A percentile compares a stretch with the other conserved stretches of the same genome.
These are phyloP conservation scores for Ophiostoma montium DNA, from an alignment of 2,329 filamentous ascomycete genomes.

Conservation along the genomic window DNA sequence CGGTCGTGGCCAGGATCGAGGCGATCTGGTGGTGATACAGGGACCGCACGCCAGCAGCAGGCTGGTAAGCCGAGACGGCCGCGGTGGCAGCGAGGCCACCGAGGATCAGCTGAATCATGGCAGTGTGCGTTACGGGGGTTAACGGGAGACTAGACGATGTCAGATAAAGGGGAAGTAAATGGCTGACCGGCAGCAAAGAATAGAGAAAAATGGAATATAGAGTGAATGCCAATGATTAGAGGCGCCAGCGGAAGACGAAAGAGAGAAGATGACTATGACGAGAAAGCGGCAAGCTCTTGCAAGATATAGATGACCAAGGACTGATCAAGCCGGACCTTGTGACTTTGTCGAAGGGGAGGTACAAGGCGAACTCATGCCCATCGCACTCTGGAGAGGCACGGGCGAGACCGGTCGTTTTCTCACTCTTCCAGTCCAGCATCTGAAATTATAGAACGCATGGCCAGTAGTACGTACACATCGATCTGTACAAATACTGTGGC, in stretches of 20 bases:
- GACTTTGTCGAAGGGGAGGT: too few species aligned
- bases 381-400: too few species aligned
- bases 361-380: too few species aligned
- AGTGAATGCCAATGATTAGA: conserved; percentile 5
- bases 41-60: conserved; percentile 10
- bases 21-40: conserved; percentile 15
- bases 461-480: neutral
- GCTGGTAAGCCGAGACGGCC: conserved; percentile 18
- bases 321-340: too few species aligned
- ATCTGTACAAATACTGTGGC: neutral
- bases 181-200: conserved; percentile 19
- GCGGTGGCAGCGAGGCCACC: conserved; percentile 20
- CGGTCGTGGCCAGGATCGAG: conserved; percentile 17
- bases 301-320: conserved; percentile 5
- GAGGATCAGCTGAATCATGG: conserved; percentile 18
- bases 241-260: conserved; percentile 7
- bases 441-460: too few species aligned
- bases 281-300: neutral
- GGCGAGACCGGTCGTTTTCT: too few species aligned
- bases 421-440: too few species aligned
- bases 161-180: neutral
- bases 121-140: conserved; percentile 18
- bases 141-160: neutral
- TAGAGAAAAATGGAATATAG: conserved; percentile 10
- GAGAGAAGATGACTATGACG: conserved; percentile 1